Evolutionary conservation across 805 yeast genomes (phyloP).

Genomic region (Zygosaccharomyces lentus): DNA sequence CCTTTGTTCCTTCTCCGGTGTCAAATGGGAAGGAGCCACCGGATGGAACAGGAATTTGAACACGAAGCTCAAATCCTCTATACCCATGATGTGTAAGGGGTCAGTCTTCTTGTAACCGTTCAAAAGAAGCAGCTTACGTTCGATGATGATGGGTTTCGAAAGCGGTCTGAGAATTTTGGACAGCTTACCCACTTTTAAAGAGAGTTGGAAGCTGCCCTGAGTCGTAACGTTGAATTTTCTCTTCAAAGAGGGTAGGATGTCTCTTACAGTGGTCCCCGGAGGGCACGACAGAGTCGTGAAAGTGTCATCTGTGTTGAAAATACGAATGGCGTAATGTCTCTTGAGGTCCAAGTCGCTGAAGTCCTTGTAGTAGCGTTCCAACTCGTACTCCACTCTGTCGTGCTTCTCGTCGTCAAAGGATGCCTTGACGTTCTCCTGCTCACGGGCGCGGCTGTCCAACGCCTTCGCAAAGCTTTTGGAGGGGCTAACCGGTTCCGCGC

Average conservation of each 20-base stretch:
- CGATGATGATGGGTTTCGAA: slow-evolving; percentile 75
- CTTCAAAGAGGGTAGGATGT: slow-evolving; percentile 64
- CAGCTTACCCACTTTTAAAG: slow-evolving; percentile 69
- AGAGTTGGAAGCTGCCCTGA: slow-evolving; percentile 68
- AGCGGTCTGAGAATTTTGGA: slow-evolving; percentile 66
- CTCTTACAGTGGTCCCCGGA: slow-evolving; percentile 70
- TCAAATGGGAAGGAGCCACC: slow-evolving; percentile 54
- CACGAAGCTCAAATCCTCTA: slow-evolving; percentile 77
- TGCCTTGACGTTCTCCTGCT: slow-evolving; percentile 11
- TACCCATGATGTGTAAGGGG: slow-evolving; percentile 68
- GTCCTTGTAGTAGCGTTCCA: slow-evolving; percentile 37
- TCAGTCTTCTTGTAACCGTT: slow-evolving; percentile 82
- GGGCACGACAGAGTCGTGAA: slow-evolving; percentile 77
- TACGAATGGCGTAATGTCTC: slow-evolving; percentile 48
- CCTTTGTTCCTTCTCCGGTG: slow-evolving; percentile 66
- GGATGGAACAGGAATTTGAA: slow-evolving; percentile 74
- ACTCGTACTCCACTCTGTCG: slow-evolving; percentile 38
- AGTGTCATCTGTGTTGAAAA: slow-evolving; percentile 80
- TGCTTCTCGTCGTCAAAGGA: slow-evolving; percentile 29
- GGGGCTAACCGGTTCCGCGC: neutral
- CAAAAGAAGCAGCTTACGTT: slow-evolving; percentile 62
- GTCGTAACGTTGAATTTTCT: slow-evolving; percentile 72
- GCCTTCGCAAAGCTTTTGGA: slow-evolving; percentile 1
- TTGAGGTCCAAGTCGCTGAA: slow-evolving; percentile 33
- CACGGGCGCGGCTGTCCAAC: slow-evolving; percentile 7